A percentile compares a stretch with the other conserved stretches of the same genome.
Conservation (phyloP, 768 basidiomycete genomes). For the Tricholoma matsutake region DNA sequence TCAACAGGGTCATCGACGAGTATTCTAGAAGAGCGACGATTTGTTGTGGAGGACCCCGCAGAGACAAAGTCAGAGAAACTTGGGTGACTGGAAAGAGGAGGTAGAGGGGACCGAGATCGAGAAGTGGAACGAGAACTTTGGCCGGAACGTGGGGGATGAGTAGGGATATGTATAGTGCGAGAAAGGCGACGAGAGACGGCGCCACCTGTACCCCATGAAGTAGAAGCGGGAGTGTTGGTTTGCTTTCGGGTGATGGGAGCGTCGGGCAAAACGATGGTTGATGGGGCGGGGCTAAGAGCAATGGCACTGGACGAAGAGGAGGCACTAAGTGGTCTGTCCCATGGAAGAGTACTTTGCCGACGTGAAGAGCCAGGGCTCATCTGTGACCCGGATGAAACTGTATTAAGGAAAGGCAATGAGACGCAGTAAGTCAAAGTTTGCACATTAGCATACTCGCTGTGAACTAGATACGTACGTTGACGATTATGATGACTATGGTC, state of each 20-base stretch:
- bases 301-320: slow-evolving; percentile 55
- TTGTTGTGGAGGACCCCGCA: slow-evolving; percentile 43
- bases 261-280: slow-evolving; percentile 60
- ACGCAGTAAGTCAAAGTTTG: slow-evolving; percentile 51
- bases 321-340: slow-evolving; percentile 58
- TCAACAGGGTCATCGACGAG: slow-evolving; percentile 83
- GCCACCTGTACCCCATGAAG: slow-evolving; percentile 54
- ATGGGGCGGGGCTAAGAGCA: slow-evolving; percentile 59
- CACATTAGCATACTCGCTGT: slow-evolving; percentile 29
- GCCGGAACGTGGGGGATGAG: slow-evolving; percentile 63
- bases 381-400: slow-evolving; percentile 66
- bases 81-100: slow-evolving; percentile 59
- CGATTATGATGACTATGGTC: slow-evolving; percentile 65
- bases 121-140: slow-evolving; percentile 93
- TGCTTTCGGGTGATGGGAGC: slow-evolving; percentile 65
- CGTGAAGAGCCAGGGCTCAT: slow-evolving; percentile 68
- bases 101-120: slow-evolving; percentile 90
- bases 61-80: slow-evolving; percentile 57
- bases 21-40: slow-evolving; percentile 78
- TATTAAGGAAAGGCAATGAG: slow-evolving; percentile 52
- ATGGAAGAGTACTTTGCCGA: slow-evolving; percentile 61
- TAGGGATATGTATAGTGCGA: slow-evolving; percentile 76
- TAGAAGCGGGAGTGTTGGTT: slow-evolving; percentile 42
- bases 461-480: slow-evolving; percentile 69
- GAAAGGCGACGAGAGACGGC: slow-evolving; percentile 78